Base-by-base conservation (phyloP, 2,329 filamentous ascomycete genomes). In the Neonectria coccinea region DNA sequence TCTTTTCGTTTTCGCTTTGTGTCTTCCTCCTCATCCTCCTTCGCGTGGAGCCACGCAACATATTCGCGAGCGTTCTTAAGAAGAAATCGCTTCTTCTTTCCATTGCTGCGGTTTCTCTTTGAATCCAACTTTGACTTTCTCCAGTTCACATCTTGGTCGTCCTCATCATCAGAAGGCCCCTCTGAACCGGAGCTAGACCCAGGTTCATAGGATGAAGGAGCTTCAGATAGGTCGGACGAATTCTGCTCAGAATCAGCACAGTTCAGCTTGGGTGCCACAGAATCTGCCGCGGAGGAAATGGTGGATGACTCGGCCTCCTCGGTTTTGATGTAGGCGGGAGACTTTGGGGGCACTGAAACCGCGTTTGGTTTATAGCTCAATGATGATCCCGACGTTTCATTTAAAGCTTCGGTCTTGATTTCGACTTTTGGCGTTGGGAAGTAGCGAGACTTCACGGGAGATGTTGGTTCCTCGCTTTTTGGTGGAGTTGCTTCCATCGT, bases 1-100 rank as follows among this genome's bases (percentile, higher is more conserved):
- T 33, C 44, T 0, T 22, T 45, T 1, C 10, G 22, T 33, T 62
- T 68, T 4, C 67, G 45, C 16, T 70, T 68, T 11, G 11, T 53
- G 0, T 53, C 52, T 14, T 52, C 52, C 10, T 39, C 42, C 11
- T 16, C 36, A 9, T 22, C 42, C 10, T 64, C 61, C 12, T 45
- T 44, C 5, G 56, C 31, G 6, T 39, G 27, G 7, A 44, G 41
- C n/a, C 27, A 27, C 14, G 53, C 53, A 18, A 62, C 29, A 18
- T 29, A 62, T 33, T 56, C 45, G 3, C 53, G 53, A 8, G 59
- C 45, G n/a, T 20, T 56, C 53, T 52, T 56, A 27, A 20, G 25
- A 6, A 39, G 9, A 4, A 14, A 4, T 14, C 44, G 42, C 14
- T 29, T 31, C 3, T 48, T 25, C 7, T 41, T n/a, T 12, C 12